These are phyloP conservation scores for Verticillium albo-atrum DNA, from an alignment of 2,329 filamentous ascomycete species.

Conservation along the genomic window DNA sequence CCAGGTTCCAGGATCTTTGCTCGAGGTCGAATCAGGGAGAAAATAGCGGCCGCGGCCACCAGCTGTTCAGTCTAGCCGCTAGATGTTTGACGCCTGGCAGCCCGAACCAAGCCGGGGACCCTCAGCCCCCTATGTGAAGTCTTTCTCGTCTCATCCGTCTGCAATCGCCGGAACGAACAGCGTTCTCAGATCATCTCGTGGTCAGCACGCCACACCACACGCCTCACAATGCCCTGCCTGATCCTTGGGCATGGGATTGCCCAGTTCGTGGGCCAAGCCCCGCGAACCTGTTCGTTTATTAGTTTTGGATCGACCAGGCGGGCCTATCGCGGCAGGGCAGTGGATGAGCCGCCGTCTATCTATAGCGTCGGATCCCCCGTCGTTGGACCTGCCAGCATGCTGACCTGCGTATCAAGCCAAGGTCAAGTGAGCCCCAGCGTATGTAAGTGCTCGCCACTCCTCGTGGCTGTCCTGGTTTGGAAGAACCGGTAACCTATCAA, in stretches of 20 bases:
- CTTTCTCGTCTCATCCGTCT: background rate
- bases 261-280: background rate
- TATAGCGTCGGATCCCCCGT: background rate
- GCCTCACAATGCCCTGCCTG: background rate
- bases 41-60: too few relatives aligned
- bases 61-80: too few relatives aligned
- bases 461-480: constrained; percentile 5
- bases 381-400: background rate
- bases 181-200: background rate
- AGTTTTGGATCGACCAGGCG: background rate
- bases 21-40: too few relatives aligned
- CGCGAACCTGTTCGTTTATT: background rate
- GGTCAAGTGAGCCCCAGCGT: constrained; percentile 23
- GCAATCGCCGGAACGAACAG: background rate
- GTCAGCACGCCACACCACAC: too few relatives aligned
- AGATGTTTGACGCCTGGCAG: too few relatives aligned
- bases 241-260: background rate
- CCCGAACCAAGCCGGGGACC: too few relatives aligned
- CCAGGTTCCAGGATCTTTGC: too few relatives aligned
- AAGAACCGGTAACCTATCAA: constrained; percentile 13
- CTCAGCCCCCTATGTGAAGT: too few relatives aligned
- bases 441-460: constrained; percentile 18
- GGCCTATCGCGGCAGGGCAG: background rate
- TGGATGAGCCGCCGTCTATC: background rate
- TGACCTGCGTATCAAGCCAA: background rate